Evolutionary conservation across 257 asterid genomes (phyloP).

Genomic region (Petrea volubilis): DNA sequence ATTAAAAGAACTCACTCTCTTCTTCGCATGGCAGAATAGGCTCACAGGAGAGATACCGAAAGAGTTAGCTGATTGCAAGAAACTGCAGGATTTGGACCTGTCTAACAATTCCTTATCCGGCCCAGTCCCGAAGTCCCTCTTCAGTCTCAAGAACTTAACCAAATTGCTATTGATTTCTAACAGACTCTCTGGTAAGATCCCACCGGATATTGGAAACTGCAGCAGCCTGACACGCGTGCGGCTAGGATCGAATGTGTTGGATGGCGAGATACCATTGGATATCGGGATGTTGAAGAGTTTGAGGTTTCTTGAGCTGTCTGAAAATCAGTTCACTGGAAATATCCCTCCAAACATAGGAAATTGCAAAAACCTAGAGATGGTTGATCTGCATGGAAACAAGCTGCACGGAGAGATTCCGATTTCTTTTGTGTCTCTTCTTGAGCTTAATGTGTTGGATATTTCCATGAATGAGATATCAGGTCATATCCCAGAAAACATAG

Average conservation of each 20-base stretch:
- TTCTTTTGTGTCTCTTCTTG: conserved; percentile 48
- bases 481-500: conserved; percentile 49
- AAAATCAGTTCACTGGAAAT: conserved; percentile 52
- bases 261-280: conserved; percentile 54
- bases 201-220: conserved; percentile 69
- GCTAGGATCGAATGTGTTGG: conserved; percentile 53
- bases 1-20: conserved; percentile 61
- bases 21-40: conserved; percentile 78
- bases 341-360: conserved; percentile 61
- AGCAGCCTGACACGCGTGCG: conserved; percentile 57
- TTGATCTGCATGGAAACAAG: conserved; percentile 61
- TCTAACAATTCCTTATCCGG: conserved; percentile 64
- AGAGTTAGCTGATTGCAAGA: conserved; percentile 49
- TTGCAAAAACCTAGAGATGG: conserved; percentile 61
- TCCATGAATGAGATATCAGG: conserved; percentile 64
- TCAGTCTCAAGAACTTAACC: conserved; percentile 60
- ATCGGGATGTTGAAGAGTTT: conserved; percentile 45
- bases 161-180: conserved; percentile 66
- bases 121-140: conserved; percentile 50
- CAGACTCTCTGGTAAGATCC: conserved; percentile 55
- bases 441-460: conserved; percentile 62
- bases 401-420: conserved; percentile 58
- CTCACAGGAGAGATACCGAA: conserved; percentile 61
- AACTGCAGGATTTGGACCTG: conserved; percentile 64
- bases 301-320: conserved; percentile 66